Conservation (phyloP, 2,329 filamentous ascomycete species). For the Fusarium sambucinum region DNA sequence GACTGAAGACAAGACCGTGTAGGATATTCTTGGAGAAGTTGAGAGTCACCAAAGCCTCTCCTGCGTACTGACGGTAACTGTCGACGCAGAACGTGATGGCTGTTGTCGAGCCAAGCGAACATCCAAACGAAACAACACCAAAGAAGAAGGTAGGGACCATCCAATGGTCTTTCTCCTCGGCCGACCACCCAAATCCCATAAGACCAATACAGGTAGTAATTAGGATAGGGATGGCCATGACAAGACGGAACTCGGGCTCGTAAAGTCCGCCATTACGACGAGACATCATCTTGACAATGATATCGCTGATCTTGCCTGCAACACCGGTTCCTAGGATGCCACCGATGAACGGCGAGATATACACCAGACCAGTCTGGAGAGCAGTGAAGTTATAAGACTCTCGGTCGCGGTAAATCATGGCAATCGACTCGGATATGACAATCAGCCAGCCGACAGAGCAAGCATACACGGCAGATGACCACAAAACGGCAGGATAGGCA, state of each 20-base stretch:
- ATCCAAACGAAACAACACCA: constrained; percentile 91
- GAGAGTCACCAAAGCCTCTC: constrained; percentile 91
- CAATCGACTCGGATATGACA: constrained; percentile 88
- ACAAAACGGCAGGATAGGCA: constrained; percentile 88
- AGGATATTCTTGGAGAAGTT: constrained; percentile 96
- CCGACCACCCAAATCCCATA: constrained; percentile 98
- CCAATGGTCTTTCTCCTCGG: constrained; percentile 79
- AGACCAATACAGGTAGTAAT: constrained; percentile 85
- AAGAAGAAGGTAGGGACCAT: constrained; percentile 96
- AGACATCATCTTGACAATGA: constrained; percentile 85
- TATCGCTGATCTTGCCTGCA: constrained; percentile 86
- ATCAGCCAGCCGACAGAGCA: constrained; percentile 96
- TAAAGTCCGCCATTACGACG: constrained; percentile 92
- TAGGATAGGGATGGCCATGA: constrained; percentile 86
- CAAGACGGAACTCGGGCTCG: constrained; percentile 90
- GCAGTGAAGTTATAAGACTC: constrained; percentile 83
- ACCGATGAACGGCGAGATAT: constrained; percentile 89
- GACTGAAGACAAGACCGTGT: constrained; percentile 87
- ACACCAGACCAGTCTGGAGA: constrained; percentile 85
- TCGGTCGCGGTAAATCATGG: constrained; percentile 79
- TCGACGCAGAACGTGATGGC: constrained; percentile 95
- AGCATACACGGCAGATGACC: constrained; percentile 86
- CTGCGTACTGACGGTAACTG: constrained; percentile 91
- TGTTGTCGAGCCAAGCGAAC: constrained; percentile 88
- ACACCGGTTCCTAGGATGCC: constrained; percentile 92